Base-by-base conservation (phyloP, 768 basidiomycete species). In the Lactifluus pinguis region DNA sequence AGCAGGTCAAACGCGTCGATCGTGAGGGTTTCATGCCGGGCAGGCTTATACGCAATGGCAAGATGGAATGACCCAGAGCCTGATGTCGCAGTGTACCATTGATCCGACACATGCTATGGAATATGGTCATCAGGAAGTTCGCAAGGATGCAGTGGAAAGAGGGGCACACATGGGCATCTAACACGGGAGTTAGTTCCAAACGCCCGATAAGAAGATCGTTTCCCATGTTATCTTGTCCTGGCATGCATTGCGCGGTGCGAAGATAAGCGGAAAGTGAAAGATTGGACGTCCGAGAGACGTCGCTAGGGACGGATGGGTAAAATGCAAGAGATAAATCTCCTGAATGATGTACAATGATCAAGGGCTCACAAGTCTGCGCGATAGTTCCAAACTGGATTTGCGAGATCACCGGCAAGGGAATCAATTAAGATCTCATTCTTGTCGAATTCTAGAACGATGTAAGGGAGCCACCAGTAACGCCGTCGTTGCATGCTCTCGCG, bases 401-500 rank as follows among this genome's bases (percentile, higher is more conserved):
- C 69, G 53, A 98, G 81, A 72, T 98, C 92, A n/a, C 95, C 97
- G 9, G 91, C 94, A 69, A 98, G 80, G 11, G 95, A 94, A 76
- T 98, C 95, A 59, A 98, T 87, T 66, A 99, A 76, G 67, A 98
- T 86, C 73, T 98, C 95, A 74, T 98, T 98, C 80, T 92, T 93
- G 76, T 93, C 90, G 77, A 95, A 95, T 75, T 98, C 95, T 67
- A 99, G 85, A 45, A 98, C 97, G 71, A 98, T 89, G 67, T 89
- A 98, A 32, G 97, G 97, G 39, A 99, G 80, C 92, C 87, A 88
- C 87, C 92, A 93, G 74, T 86, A 88, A 61, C 94, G 92, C 73
- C 86, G 92, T 65, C 97, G 81, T 71, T 95, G 94, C 72, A 95
- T 76, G 69, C 90, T 94, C 68, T 98, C 95, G 49, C 95, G 82